These are phyloP conservation scores for Ophiocordyceps unilateralis DNA, from an alignment of 2,329 filamentous ascomycete species.

Conservation along the genomic window DNA sequence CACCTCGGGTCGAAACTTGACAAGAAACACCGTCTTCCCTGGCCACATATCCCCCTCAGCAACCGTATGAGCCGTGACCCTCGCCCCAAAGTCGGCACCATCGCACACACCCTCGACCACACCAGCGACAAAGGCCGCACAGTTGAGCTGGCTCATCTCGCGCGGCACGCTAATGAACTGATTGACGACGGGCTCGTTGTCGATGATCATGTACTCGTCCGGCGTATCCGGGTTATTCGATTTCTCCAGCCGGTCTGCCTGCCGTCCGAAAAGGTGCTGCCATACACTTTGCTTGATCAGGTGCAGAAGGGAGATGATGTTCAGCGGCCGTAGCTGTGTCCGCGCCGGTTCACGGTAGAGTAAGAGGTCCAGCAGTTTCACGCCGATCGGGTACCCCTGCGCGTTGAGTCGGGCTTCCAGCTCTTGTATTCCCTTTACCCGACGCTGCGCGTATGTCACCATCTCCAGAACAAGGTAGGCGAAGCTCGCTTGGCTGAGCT, in stretches of 20 bases:
- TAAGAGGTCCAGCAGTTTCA: conserved; percentile 88
- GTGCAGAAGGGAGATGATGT: conserved; percentile 80
- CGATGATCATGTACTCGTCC: conserved; percentile 97
- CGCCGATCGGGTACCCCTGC: conserved; percentile 84
- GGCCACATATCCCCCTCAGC: conserved; percentile 75
- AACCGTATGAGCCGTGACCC: conserved; percentile 77
- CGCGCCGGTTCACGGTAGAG: conserved; percentile 64
- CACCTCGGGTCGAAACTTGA: conserved; percentile 84
- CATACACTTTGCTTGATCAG: conserved; percentile 89
- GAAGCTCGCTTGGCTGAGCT: conserved; percentile 85
- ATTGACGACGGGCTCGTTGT: conserved; percentile 95
- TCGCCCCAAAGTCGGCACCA: conserved; percentile 73
- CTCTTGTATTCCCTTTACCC: conserved; percentile 84
- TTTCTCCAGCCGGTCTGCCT: conserved; percentile 86
- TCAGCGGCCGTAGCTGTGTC: conserved; percentile 60
- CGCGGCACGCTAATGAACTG: conserved; percentile 82
- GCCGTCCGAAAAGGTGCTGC: conserved; percentile 78
- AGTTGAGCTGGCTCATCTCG: conserved; percentile 94
- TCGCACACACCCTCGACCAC: conserved; percentile 94
- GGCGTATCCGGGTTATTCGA: conserved; percentile 64
- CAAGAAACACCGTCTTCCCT: conserved; percentile 83
- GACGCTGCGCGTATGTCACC: conserved; percentile 83
- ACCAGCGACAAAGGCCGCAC: conserved; percentile 86
- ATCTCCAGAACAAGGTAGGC: conserved; percentile 94
- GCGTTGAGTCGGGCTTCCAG: conserved; percentile 77